Evolutionary conservation across 148 eudicot species (phyloP).

Genomic region (Vaccinium myrtillus): DNA sequence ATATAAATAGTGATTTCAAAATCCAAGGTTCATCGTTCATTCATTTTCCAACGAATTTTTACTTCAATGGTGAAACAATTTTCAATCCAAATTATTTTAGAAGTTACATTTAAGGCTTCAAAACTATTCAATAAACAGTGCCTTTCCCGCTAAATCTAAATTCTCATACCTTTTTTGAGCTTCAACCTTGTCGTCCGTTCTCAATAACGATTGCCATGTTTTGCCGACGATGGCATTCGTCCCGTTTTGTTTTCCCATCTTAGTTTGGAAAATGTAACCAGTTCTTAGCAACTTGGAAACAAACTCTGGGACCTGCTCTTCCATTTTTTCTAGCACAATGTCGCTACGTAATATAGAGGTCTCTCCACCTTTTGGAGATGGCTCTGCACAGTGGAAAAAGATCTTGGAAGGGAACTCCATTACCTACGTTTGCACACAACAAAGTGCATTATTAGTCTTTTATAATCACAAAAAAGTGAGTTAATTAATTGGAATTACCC

Average conservation of each 20-base stretch:
- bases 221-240: too few species aligned
- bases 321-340: constrained; percentile 3
- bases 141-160: too few species aligned
- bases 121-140: neutral
- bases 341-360: neutral
- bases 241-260: neutral
- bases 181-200: constrained; percentile 1
- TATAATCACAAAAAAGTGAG: too few species aligned
- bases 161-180: neutral
- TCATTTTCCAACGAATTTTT: too few species aligned
- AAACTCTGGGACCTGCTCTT: neutral
- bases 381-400: neutral
- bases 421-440: neutral
- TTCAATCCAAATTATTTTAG: too few species aligned
- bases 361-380: constrained; percentile 8
- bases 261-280: neutral
- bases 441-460: neutral
- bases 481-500: too few species aligned
- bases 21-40: too few species aligned
- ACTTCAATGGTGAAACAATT: neutral
- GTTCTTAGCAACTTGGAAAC: neutral
- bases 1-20: too few species aligned
- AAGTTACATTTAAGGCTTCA: too few species aligned
- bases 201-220: neutral
- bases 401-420: neutral